Base-by-base conservation (phyloP, 148 eudicot species). In the Amaranthus cruentus region DNA sequence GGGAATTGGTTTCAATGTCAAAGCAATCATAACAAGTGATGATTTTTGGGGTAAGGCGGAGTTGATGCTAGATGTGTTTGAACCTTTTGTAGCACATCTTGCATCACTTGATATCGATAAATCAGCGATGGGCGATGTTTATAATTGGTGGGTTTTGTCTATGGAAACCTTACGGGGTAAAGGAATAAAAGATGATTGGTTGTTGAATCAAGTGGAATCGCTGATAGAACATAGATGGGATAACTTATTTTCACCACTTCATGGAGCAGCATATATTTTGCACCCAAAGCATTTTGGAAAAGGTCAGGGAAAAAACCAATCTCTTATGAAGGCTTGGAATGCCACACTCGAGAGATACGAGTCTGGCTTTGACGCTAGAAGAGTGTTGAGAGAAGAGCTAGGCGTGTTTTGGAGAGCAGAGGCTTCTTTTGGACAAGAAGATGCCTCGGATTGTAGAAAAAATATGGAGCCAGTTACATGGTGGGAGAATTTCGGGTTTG, bases 401-500 rank as follows among this genome's bases (percentile, higher is more conserved):
- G 75, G 79, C n/a, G 75, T 66, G 28, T 84, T 74, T 56, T 69
- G 70, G 78, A 69, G 67, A 55, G 62, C 10, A 38, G 77, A 82
- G 49, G 83, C 83, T 3, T 84, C 79, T 6, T 67, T 84, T 21
- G 87, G 83, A 50, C 83, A 80, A 52, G 80, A 61, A 70, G 85
- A 85, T 60, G 83, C 83, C n/a, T 51, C 76, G 3, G 83, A 82
- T 3, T 75, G 80, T 69, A 82, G 85, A 69, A 79, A 80, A 42
- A 73, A 80, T 44, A 85, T 85, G 88, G 83, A 80, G 6, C 81
- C 82, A 2, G 85, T 85, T 21, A 77, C 85, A 42, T 84, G 87
- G 87, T 84, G 85, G 88, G 88, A 82, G 69, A 82, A 82, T 52
- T 85, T 85, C 62, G 85, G 83, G 64, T 85, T 80, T 60, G 88